These are phyloP conservation scores for Diaporthe ilicicola DNA, from an alignment of 2,329 filamentous ascomycete species.

Conservation along the genomic window DNA sequence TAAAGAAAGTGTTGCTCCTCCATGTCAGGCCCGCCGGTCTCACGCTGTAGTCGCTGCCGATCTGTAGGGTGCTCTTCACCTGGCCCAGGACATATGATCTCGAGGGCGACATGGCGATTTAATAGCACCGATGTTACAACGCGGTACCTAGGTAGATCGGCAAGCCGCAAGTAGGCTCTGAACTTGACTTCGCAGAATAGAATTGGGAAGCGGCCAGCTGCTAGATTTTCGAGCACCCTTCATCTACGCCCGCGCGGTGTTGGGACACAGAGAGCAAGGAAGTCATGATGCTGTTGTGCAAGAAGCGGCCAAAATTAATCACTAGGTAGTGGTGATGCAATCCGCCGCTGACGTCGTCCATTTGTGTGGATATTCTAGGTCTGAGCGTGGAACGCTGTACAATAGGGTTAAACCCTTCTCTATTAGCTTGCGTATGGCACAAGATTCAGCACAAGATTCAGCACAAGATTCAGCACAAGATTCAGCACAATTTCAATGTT, in stretches of 20 bases:
- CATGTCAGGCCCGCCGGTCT: conserved; percentile 42
- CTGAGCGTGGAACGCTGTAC: neutral
- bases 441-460: too few species aligned
- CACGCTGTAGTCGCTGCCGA: conserved; percentile 24
- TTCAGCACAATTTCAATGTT: too few species aligned
- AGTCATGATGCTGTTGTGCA: too few species aligned
- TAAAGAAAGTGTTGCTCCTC: conserved; percentile 68
- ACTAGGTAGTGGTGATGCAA: neutral
- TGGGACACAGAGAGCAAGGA: neutral
- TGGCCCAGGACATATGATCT: neutral
- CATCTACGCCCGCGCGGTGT: neutral
- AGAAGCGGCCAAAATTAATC: too few species aligned
- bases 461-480: too few species aligned
- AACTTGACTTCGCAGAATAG: neutral
- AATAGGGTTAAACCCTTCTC: neutral
- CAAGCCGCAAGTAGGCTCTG: neutral
- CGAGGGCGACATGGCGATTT: conserved; percentile 6
- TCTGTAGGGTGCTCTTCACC: conserved; percentile 22
- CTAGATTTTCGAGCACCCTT: neutral
- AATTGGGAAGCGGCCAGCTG: neutral
- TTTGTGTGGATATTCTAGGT: neutral
- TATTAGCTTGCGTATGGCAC: accelerated
- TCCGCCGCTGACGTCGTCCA: conserved; percentile 3
- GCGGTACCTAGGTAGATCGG: neutral
- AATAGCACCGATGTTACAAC: too few species aligned